Base-by-base conservation (phyloP, 1,284 basidiomycete species). In the Cerioporus squamosus region DNA sequence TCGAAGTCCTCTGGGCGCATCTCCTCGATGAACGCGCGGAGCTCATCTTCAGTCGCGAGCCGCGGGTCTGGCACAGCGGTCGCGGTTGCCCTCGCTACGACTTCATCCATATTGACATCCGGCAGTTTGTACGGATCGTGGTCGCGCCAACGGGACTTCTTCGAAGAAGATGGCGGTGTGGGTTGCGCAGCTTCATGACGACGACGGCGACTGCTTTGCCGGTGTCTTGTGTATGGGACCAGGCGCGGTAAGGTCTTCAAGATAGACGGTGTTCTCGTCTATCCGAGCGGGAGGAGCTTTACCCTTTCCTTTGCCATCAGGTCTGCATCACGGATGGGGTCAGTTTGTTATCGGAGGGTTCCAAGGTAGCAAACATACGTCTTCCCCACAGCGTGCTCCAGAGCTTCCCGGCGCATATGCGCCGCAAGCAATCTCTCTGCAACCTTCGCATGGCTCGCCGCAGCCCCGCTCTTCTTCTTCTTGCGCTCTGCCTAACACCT, bases 1-100 rank as follows among this genome's bases (percentile, higher is more conserved):
- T 98, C 95, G 66, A 98, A 91, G 70, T 97, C 94, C 66, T 94
- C 94, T 0, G 95, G 94, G 3, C 88, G 85, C 84, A 97, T 93
- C 47, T 95, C 91, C 53, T 97, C 93, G 64, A 98, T 95, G 74
- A 98, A 98, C 4, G 84, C 77, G 22, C 88, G 88, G 10, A 97
- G 79, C 71, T 98, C 95, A 39, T 94, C 95, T 71, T 97, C 95
- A 0, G 96, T 98, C 0, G 96, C 96, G 14, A 98, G 80, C 36
- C 95, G 87, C 5, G 94, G 93, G 72, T 98, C 95, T 1, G 93
- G 90, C 5, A 80, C 84, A 20, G 75, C 73, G 3, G 83, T 75
- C 14, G 79, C 81, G 23, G 83, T 86, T 22, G 79, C 86, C 65
- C 85, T 83, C 10, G 84, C 81, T 3, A 91, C 77, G 17, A 76